These are phyloP conservation scores for Coemansia sp. DNA, from an alignment of 192 early-diverging fungal species.

Conservation along the genomic window DNA sequence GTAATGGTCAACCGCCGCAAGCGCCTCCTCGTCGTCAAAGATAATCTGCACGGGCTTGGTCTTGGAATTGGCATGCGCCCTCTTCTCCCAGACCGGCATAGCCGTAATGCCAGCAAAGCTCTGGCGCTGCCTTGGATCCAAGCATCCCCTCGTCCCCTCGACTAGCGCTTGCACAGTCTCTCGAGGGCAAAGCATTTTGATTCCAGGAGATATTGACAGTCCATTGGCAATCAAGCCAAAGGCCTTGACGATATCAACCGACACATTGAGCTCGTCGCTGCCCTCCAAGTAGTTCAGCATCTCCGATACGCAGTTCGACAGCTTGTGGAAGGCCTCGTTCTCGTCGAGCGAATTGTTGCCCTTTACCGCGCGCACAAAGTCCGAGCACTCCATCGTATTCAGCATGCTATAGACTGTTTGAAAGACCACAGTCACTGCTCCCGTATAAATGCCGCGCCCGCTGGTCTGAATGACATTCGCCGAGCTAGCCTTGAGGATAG, in stretches of 20 bases:
- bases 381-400: slow-evolving; percentile 37
- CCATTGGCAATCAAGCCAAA: slow-evolving; percentile 41
- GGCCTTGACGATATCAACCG: slow-evolving; percentile 23
- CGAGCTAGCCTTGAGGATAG: slow-evolving; percentile 35
- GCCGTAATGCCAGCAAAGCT: slow-evolving; percentile 17
- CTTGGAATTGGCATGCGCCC: slow-evolving; percentile 18
- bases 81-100: slow-evolving; percentile 25
- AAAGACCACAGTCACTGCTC: slow-evolving; percentile 27
- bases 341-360: slow-evolving; percentile 23
- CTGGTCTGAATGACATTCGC: slow-evolving; percentile 1
- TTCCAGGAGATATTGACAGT: slow-evolving; percentile 24
- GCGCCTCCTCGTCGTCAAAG: slow-evolving; percentile 35
- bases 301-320: slow-evolving; percentile 40
- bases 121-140: slow-evolving; percentile 16
- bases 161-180: slow-evolving; percentile 29
- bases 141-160: slow-evolving; percentile 3
- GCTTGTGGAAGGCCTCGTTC: slow-evolving; percentile 36
- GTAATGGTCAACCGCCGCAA: slow-evolving; percentile 25
- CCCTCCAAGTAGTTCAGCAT: slow-evolving; percentile 38
- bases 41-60: slow-evolving; percentile 34
- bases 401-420: slow-evolving; percentile 45
- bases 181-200: slow-evolving; percentile 39
- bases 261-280: slow-evolving; percentile 22
- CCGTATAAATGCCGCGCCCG: slow-evolving; percentile 21
- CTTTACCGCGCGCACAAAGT: slow-evolving; percentile 36